Evolutionary conservation across 2,329 filamentous ascomycete genomes (phyloP).

Genomic region (Gaeumannomyces tritici): DNA sequence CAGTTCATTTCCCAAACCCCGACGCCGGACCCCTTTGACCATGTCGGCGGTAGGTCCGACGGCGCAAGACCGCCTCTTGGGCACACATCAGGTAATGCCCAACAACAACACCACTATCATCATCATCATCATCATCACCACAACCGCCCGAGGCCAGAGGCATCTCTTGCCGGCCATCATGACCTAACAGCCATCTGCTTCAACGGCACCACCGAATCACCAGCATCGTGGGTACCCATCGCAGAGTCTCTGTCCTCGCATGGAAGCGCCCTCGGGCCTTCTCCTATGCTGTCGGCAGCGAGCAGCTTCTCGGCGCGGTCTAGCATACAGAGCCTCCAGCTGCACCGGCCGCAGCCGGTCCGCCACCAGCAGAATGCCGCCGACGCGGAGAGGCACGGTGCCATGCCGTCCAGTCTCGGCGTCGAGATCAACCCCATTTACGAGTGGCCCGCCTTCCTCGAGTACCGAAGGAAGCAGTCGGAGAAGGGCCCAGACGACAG

Average conservation of each 20-base stretch:
- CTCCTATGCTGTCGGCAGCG: background rate
- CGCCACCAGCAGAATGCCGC: conserved; percentile 6
- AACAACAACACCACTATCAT: conserved; percentile 21
- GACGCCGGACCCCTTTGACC: background rate
- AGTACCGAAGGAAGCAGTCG: conserved; percentile 55
- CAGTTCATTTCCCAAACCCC: background rate
- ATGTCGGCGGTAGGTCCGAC: background rate
- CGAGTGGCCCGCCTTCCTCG: conserved; percentile 51
- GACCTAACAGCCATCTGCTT: background rate
- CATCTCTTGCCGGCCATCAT: conserved; percentile 2
- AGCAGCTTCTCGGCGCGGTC: conserved; percentile 27
- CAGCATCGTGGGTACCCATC: background rate
- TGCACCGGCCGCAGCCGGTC: conserved; percentile 6
- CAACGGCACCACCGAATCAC: background rate
- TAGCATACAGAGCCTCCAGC: background rate
- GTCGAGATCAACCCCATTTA: conserved; percentile 43
- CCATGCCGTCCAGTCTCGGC: background rate
- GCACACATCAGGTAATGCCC: conserved; percentile 43
- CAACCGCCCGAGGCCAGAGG: conserved; percentile 23
- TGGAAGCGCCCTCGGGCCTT: background rate
- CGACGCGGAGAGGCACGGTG: background rate
- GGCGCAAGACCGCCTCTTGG: conserved; percentile 34
- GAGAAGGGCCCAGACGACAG: conserved; percentile 46
- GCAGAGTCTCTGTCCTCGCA: background rate
- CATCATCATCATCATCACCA: conserved; percentile 26